Evolutionary conservation across 768 basidiomycete genomes (phyloP), one percentile per base, ranked within the genome.

Genomic region (Agrocybe chaxingu): DNA sequence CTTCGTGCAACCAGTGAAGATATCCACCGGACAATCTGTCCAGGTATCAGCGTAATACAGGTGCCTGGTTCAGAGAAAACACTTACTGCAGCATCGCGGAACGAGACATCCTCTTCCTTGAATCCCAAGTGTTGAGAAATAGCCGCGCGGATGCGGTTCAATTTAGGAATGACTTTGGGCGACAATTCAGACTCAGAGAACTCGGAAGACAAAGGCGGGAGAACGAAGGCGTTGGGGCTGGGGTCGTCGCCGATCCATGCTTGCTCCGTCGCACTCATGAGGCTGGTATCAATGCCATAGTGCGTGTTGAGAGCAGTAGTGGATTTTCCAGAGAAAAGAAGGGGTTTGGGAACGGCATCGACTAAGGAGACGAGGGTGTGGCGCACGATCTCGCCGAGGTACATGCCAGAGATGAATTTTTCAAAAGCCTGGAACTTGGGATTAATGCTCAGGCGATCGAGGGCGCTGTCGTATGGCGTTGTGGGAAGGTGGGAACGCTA

Each of bases 321-420:
- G 5, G 86, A 85, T 57, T 82, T 82, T 7, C 97, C 97, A 45
- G 74, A 70, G 69, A 99, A 97, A 19, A 98, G 75, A 30, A 92
- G 62, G 7, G 88, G 66, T 48, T 75, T 75, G 0, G 89, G 89
- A 11, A 80, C 70, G 4, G 87, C 84, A 57, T 92, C 91, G 56
- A 96, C 74, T 55, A 98, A 73, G 43, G 91, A 80, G 30, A 93
- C 76, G 46, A 98, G 76, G 59, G 96, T 72, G 62, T 90, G 89
- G 35, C 97, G 87, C 19, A 87, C 80, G 54, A 98, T 81, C 70
- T 99, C 97, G 50, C 97, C 97, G 36, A 98, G 82, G 67, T 99
- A 99, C 96, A 99, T 98, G 50, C 97, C 97, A 1, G 93, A 97
- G 58, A 99, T 89, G 72, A 97, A 92, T 74, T 98, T 99, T 70